These are phyloP conservation scores for Sordariomycetes sp. DNA, from an alignment of 2,329 filamentous ascomycete genomes.

Conservation along the genomic window DNA sequence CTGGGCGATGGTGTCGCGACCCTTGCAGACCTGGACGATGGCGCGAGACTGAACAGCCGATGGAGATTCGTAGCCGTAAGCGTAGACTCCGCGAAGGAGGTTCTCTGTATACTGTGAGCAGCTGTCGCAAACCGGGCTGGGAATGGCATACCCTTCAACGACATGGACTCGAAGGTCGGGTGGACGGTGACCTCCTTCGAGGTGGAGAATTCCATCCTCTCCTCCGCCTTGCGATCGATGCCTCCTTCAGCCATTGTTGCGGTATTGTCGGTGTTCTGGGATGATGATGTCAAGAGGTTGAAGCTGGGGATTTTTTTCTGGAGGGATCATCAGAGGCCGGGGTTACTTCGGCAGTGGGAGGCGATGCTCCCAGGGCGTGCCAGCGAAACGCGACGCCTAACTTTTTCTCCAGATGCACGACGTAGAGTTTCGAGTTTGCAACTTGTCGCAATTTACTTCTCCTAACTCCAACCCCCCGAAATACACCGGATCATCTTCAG, in stretches of 20 bases:
- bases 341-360: no score
- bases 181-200: slow-evolving; percentile 96
- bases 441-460: no score
- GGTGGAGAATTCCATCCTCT: slow-evolving; percentile 96
- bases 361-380: no score
- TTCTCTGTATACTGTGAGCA: slow-evolving; percentile 50
- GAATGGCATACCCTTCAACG: slow-evolving; percentile 62
- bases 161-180: slow-evolving; percentile 92
- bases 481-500: no score
- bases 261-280: no score
- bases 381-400: no score
- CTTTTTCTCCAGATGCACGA: no score
- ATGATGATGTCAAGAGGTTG: no score
- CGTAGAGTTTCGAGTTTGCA: no score
- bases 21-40: slow-evolving; percentile 98
- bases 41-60: slow-evolving; percentile 96
- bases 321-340: no score
- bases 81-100: slow-evolving; percentile 92
- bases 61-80: slow-evolving; percentile 96
- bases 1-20: slow-evolving; percentile 96
- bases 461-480: no score
- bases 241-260: slow-evolving; percentile 75
- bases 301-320: no score
- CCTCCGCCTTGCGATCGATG: slow-evolving; percentile 87
- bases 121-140: neutral